Evolutionary conservation across 208 protist genomes (phyloP), one percentile per base, ranked within the genome.

Genomic region (Crithidia sp.): DNA sequence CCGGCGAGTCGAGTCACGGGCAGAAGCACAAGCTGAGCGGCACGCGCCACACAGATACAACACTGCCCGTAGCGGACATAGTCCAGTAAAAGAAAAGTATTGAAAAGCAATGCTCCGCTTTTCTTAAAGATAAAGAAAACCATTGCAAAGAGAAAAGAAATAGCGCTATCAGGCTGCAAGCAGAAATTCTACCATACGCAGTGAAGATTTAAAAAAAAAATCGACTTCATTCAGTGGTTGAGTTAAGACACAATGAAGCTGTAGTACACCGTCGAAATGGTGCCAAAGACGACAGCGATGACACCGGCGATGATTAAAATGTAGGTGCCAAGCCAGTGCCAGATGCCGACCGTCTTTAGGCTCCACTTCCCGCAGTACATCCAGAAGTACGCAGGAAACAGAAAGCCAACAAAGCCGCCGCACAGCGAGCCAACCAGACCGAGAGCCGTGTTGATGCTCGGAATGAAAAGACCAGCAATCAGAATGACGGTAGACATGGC

Each of bases 341-440:
- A 85, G 28, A 75, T 59, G 3, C 91, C 88, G 9, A 92, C 91
- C 0, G 58, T 73, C 67, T 77, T 53, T 45, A 82, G 28, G 2
- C 77, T 85, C 85, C 85, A 95, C 44, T 84, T 60, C 44, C 88
- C 91, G 47, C 77, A 81, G 79, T 91, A 91, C 81, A 95, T 81
- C 65, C 74, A 89, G 39, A 94, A 91, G 10, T 84, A 52, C 40
- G 89, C 84, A 0, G 91, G 91, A 60, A 92, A 90, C 4, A 94
- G 71, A 71, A 92, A 96, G 45, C 74, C 77, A 5, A 93, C 73
- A 70, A 88, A 89, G 6, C 85, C 83, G 13, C 87, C 85, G 69
- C 74, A 89, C 16, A 95, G 59, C 2, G 78, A 83, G 55, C 89
- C 89, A 28, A 93, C 76, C 12, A 94, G 55, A 3, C 79, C 82